phyloP scores from a whole-genome alignment of 2,329 filamentous ascomycete species.

The Trichoderma sp. region DNA sequence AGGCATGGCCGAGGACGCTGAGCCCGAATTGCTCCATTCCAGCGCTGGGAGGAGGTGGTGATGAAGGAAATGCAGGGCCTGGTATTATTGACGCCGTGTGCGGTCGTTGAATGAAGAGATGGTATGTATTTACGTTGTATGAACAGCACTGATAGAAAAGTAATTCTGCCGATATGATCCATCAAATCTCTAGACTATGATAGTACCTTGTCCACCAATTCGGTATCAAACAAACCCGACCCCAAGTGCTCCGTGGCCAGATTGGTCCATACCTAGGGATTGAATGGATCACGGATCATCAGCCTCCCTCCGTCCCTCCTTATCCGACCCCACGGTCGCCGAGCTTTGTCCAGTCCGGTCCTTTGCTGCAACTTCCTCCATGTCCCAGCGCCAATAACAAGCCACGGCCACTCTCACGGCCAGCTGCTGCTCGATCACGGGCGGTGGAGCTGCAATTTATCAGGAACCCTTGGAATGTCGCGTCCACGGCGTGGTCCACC shows the following conservation, averaged over 20 bases:
- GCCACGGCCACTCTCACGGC: not conserved
- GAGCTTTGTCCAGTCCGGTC: not conserved
- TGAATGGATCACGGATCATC: not conserved
- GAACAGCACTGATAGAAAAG: too few species aligned
- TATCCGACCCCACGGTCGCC: slow-evolving; percentile 2
- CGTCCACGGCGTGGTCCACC: slow-evolving; percentile 17
- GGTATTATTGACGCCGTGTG: too few species aligned
- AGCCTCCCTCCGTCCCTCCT: not conserved
- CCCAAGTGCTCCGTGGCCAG: not conserved
- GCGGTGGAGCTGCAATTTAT: slow-evolving; percentile 26
- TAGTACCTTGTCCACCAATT: too few species aligned
- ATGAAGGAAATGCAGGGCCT: not conserved
- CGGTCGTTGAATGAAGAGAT: too few species aligned
- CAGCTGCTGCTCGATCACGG: not conserved
- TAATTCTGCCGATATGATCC: too few species aligned
- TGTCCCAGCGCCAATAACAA: not conserved
- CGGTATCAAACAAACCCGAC: too few species aligned
- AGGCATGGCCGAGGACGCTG: not conserved
- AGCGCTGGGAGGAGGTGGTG: not conserved
- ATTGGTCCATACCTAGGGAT: not conserved
- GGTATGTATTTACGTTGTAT: too few species aligned
- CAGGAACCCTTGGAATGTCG: slow-evolving; percentile 25
- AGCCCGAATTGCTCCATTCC: slow-evolving; percentile 1
- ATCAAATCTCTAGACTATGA: too few species aligned
- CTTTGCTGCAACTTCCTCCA: not conserved